These are phyloP conservation scores for Polyporus arcularius DNA, from an alignment of 768 basidiomycete species.

Conservation along the genomic window DNA sequence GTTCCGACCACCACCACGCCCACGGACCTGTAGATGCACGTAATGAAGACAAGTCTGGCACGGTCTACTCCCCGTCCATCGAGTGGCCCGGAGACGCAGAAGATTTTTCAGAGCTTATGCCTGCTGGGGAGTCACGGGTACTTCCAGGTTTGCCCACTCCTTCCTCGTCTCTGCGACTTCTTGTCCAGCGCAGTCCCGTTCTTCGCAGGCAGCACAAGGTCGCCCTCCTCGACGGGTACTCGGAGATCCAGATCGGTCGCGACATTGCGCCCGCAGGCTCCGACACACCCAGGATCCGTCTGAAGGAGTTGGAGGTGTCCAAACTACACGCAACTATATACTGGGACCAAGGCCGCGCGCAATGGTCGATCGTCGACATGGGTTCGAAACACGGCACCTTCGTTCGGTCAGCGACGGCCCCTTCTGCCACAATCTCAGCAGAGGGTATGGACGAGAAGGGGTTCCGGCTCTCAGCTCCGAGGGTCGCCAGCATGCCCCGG, in stretches of 20 bases:
- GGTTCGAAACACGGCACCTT: slow-evolving; percentile 86
- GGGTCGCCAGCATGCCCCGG: slow-evolving; percentile 69
- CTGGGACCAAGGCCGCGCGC: slow-evolving; percentile 58
- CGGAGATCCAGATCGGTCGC: slow-evolving; percentile 73
- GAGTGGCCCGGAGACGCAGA: slow-evolving; percentile 59
- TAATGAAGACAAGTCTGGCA: slow-evolving; percentile 6
- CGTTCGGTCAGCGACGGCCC: slow-evolving; percentile 34
- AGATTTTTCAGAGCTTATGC: not conserved
- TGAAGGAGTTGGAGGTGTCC: slow-evolving; percentile 85
- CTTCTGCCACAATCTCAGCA: slow-evolving; percentile 15
- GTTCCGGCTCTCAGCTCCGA: slow-evolving; percentile 60
- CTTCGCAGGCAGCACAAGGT: slow-evolving; percentile 53
- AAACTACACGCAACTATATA: slow-evolving; percentile 78
- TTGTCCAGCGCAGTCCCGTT: slow-evolving; percentile 41
- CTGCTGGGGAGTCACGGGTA: not conserved
- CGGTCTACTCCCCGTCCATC: slow-evolving; percentile 48
- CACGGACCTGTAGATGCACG: not conserved
- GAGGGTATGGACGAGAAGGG: slow-evolving; percentile 29
- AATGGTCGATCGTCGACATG: slow-evolving; percentile 83
- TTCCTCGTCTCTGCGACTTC: slow-evolving; percentile 38
- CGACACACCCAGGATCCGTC: slow-evolving; percentile 61
- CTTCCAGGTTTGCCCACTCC: not conserved
- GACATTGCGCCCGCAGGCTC: slow-evolving; percentile 57
- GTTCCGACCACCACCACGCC: not conserved
- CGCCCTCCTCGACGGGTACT: slow-evolving; percentile 61